Evolutionary conservation across 1,284 basidiomycete genomes (phyloP), one percentile per base, ranked within the genome.

Genomic region (Volvariella volvacea): DNA sequence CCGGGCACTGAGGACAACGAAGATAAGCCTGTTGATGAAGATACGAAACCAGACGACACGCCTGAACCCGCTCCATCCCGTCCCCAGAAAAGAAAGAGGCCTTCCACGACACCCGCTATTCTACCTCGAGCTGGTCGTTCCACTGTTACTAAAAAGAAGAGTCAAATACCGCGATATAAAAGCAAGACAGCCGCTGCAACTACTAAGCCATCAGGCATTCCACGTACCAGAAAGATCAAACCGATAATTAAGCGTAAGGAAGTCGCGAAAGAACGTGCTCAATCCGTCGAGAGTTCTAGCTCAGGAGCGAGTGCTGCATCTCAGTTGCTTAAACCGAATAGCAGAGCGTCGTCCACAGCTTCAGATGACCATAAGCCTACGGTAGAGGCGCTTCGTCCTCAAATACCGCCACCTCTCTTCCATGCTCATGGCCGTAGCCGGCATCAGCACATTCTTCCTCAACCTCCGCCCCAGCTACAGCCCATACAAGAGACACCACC

Each of bases 331-430:
- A 52, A 60, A 39, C 51, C 60, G 22, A 50, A 51, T 36, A 66
- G 65, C 41, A 71, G 73, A 15, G 63, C 71, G 15, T 76, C 76
- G 4, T 79, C 77, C 19, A 61, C 76, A 14, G 63, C 52, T 3
- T 76, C 74, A 6, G 66, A 60, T 45, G 49, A 54, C 19, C 55
- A 59, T 14, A 67, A 64, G 57, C 49, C 39, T 50, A 40, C 15
- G 22, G 16, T 16, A 17, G 17, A 20, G 4, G n/a, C 20, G 34
- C n/a, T 14, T 19, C 39, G 22, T n/a, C 21, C 28, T 22, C n/a
- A 32, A 14, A 34, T 60, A 33, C 41, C 33, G 9, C 44, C 46
- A n/a, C 49, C 57, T 1, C 46, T 56, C n/a, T 48, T 56, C 22
- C 55, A 58, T 46, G 53, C 52, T 36, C 57, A 56, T 43, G 55